A percentile compares a stretch with the other conserved stretches of the same genome.
phyloP scores from a whole-genome alignment of 2,329 filamentous ascomycete genomes.

The Fusarium haematococcum region DNA sequence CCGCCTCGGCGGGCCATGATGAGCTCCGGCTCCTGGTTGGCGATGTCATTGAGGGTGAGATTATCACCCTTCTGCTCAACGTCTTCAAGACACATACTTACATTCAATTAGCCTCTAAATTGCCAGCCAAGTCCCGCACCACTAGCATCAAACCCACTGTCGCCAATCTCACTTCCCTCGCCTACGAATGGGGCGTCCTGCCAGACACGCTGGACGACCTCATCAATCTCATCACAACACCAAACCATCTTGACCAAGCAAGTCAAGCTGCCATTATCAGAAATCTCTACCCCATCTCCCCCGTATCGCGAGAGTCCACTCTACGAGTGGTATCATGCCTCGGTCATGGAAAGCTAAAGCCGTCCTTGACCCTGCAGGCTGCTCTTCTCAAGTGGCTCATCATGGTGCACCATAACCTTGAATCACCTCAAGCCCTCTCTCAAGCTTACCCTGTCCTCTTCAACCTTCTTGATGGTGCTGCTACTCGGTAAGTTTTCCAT shows the following conservation, averaged over 20 bases:
- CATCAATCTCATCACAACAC: conserved; percentile 73
- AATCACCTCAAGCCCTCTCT: conserved; percentile 71
- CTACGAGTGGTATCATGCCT: conserved; percentile 77
- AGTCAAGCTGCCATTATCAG: conserved; percentile 76
- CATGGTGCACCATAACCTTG: conserved; percentile 78
- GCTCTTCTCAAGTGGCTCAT: conserved; percentile 82
- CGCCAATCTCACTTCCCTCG: conserved; percentile 70
- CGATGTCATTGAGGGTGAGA: conserved; percentile 51
- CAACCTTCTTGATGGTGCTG: conserved; percentile 83
- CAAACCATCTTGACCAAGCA: conserved; percentile 80
- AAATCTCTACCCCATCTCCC: conserved; percentile 79
- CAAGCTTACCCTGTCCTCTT: conserved; percentile 82
- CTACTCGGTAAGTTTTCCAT: conserved; percentile 67
- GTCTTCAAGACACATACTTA: background rate
- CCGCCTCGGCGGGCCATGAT: conserved; percentile 44
- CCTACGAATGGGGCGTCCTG: conserved; percentile 76
- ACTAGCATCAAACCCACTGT: conserved; percentile 72
- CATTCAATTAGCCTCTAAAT: conserved; percentile 61
- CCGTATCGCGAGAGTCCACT: conserved; percentile 70
- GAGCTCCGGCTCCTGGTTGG: conserved; percentile 52
- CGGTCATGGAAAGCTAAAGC: conserved; percentile 82
- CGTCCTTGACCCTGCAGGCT: conserved; percentile 76
- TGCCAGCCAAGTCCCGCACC: conserved; percentile 74
- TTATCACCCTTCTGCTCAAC: background rate
- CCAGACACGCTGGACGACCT: conserved; percentile 70